Percentiles rank a stretch among this genome's conserved stretches.
Evolutionary conservation across 2,329 filamentous ascomycete genomes (phyloP).

Genomic region (Penicillium psychrosexuale): DNA sequence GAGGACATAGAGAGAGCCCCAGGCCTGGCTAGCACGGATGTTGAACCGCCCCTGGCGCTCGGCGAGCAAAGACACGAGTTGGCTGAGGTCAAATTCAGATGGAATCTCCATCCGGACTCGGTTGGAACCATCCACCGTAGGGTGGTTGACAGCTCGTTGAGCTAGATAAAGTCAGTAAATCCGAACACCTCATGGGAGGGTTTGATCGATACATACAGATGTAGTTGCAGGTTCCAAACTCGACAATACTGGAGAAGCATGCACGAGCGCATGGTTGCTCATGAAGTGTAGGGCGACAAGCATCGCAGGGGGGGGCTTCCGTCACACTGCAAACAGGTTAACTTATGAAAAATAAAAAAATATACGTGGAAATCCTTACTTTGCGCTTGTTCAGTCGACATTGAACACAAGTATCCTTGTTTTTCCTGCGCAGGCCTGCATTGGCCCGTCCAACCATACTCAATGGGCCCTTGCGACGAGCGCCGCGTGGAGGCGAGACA

Average conservation of each 20-base stretch:
- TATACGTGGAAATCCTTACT: constrained; percentile 25
- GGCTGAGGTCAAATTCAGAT: constrained; percentile 38
- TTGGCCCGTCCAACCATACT: constrained; percentile 40
- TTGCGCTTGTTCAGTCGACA: constrained; percentile 46
- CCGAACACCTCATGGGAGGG: neutral
- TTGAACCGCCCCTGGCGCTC: constrained; percentile 44
- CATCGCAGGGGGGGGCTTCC: constrained; percentile 43
- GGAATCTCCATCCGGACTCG: constrained; percentile 43
- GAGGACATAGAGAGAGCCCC: constrained; percentile 43
- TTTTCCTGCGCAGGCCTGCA: constrained; percentile 42
- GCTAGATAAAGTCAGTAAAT: constrained; percentile 31
- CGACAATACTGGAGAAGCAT: constrained; percentile 45
- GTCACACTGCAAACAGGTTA: constrained; percentile 36
- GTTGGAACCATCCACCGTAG: constrained; percentile 34
- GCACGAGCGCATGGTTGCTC: constrained; percentile 45
- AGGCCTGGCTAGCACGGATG: constrained; percentile 43
- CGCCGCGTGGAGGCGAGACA: constrained; percentile 42
- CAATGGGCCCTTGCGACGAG: constrained; percentile 43
- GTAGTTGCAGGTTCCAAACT: constrained; percentile 47
- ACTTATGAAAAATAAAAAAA: neutral
- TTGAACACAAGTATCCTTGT: constrained; percentile 46
- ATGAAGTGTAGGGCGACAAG: constrained; percentile 42
- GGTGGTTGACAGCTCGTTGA: constrained; percentile 45
- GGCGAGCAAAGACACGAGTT: constrained; percentile 37
- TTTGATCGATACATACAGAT: constrained; percentile 36